Percentiles rank a stretch among this genome's conserved stretches.
These are phyloP conservation scores for Glutinoglossum americanum DNA, from an alignment of 495 filamentous ascomycete species.

Conservation along the genomic window DNA sequence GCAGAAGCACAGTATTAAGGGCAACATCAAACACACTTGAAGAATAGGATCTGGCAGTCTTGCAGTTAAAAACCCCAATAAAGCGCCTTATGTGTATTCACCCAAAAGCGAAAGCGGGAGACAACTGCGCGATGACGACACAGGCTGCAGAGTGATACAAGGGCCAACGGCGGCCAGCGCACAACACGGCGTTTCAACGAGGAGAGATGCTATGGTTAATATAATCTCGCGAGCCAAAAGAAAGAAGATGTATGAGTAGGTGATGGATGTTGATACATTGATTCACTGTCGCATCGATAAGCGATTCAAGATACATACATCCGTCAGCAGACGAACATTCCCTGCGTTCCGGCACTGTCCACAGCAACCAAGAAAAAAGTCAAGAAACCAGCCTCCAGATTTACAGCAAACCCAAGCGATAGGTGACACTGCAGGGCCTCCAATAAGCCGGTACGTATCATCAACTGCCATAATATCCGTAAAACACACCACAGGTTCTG, in stretches of 20 bases:
- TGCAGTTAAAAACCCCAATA: neutral
- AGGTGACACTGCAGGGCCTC: neutral
- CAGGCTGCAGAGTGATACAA: neutral
- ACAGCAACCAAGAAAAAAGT: neutral
- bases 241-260: neutral
- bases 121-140: neutral
- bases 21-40: neutral
- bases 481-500: neutral
- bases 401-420: neutral
- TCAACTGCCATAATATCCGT: neutral
- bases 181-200: neutral
- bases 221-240: neutral
- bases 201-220: neutral
- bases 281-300: neutral
- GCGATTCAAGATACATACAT: no score
- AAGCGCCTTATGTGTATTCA: neutral
- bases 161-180: neutral
- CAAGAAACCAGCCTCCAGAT: neutral
- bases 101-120: neutral
- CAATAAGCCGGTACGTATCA: neutral
- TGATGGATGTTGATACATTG: neutral
- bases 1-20: neutral
- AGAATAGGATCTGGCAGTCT: neutral
- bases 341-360: neutral
- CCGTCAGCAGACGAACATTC: no score